Evolutionary conservation across 495 filamentous ascomycete species (phyloP).

Genomic region (Penicillium simplicissimum): DNA sequence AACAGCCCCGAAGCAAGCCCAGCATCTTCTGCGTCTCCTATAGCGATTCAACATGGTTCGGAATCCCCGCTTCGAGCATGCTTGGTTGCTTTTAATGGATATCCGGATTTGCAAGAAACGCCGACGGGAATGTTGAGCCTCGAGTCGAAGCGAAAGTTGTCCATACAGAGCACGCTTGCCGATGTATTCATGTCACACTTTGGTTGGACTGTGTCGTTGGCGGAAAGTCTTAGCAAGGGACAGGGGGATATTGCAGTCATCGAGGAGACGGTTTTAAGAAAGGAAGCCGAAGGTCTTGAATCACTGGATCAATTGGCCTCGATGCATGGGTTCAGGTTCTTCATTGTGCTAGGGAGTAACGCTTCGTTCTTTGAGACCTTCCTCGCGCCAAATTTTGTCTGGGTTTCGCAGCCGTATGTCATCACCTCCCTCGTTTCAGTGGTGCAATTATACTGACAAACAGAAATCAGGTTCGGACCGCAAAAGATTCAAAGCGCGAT

Average conservation of each 20-base stretch:
- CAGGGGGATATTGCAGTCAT: conserved; percentile 35
- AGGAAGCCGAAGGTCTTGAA: conserved; percentile 9
- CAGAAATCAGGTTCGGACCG: conserved; percentile 36
- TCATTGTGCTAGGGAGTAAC: conserved; percentile 34
- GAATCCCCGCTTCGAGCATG: conserved; percentile 20
- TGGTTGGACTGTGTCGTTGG: conserved; percentile 35
- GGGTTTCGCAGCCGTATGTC: conserved; percentile 38
- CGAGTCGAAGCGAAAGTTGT: conserved; percentile 38
- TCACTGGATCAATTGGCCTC: conserved; percentile 11
- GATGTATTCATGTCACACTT: conserved; percentile 31
- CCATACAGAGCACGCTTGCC: conserved; percentile 34
- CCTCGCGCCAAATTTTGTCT: conserved; percentile 22
- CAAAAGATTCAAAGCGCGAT: conserved; percentile 32
- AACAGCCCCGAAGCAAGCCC: conserved; percentile 18
- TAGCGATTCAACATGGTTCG: too few relatives aligned
- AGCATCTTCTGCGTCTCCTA: background rate
- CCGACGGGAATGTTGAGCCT: conserved; percentile 28
- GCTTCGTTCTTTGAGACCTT: conserved; percentile 7
- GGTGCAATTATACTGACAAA: conserved; percentile 15
- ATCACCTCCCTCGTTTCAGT: too few relatives aligned
- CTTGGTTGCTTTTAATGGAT: conserved; percentile 35
- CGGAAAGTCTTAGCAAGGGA: conserved; percentile 27
- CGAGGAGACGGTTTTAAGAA: conserved; percentile 28
- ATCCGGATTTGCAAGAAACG: conserved; percentile 28
- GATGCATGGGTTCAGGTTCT: conserved; percentile 20